Percentiles rank a stretch among this genome's conserved stretches.
Conservation (phyloP, 1,139 yeast genomes). For the Meyerozyma guilliermondii region DNA sequence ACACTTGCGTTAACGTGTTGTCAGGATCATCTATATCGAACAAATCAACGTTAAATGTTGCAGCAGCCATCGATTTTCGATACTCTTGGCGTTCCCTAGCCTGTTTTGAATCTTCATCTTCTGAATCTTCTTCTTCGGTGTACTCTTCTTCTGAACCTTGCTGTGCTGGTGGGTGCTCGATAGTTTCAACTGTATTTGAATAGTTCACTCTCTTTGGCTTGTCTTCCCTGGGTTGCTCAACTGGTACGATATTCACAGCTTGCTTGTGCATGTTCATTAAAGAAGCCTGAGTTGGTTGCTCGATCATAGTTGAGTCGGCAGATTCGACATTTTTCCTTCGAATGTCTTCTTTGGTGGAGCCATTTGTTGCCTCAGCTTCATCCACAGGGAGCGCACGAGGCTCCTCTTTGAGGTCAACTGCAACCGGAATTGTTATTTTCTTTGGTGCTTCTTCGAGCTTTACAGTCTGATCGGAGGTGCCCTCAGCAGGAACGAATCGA, state of each 20-base stretch:
- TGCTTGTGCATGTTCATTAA: constrained; percentile 5
- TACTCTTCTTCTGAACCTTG: constrained; percentile 10
- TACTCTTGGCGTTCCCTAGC: constrained; percentile 45
- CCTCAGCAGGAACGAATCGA: constrained; percentile 18
- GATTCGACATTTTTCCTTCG: neutral
- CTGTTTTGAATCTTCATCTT: constrained; percentile 22
- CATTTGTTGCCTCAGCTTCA: neutral
- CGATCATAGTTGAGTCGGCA: constrained; percentile 1
- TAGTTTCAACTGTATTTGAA: constrained; percentile 3
- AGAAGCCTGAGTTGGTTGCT: neutral
- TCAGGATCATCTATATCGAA: constrained; percentile 86
- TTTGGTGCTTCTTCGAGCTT: neutral
- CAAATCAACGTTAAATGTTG: constrained; percentile 61
- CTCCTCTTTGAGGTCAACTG: neutral
- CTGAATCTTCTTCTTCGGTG: constrained; percentile 16
- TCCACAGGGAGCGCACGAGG: neutral
- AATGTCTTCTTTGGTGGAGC: neutral
- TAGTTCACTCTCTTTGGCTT: constrained; percentile 2
- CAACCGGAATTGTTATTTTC: neutral
- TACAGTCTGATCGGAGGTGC: constrained; percentile 1
- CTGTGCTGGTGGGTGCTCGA: neutral
- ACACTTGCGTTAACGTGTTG: constrained; percentile 77
- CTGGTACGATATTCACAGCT: constrained; percentile 4
- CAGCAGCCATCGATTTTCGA: constrained; percentile 49
- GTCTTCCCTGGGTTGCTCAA: constrained; percentile 1